Base-by-base conservation (phyloP, 768 basidiomycete species). In the Rhizopogon vesiculosus region DNA sequence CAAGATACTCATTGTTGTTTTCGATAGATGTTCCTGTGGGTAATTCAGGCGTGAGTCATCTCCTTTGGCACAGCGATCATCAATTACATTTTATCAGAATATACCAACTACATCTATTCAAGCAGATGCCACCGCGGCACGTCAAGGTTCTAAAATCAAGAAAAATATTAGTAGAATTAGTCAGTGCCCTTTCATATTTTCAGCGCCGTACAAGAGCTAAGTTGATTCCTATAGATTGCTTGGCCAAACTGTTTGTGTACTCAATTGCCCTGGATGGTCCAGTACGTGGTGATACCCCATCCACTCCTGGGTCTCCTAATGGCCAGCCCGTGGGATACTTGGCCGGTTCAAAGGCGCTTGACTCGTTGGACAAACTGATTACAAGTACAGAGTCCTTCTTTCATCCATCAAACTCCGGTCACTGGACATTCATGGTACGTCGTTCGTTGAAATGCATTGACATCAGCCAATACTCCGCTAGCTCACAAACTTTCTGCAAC, bases 311-410 rank as follows among this genome's bases (percentile, higher is more conserved):
- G 43, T 74, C 74, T 57, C 80, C 72, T 54, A 78, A 71, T 51
- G 74, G 68, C 22, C 69, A 67, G 54, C 76, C 77, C 58, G 70
- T 57, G 29, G 85, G 82, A 19, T 91, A 79, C 66, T 71, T 91
- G 29, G 93, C 84, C 0, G 96, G 96, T 15, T 93, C 89, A 2
- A 89, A 82, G 65, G 91, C 94, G 18, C 77, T 98, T 56, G 92
- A 96, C 62, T 86, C 91, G 13, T 75, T 98, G 28, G 90, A 91
- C 61, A 86, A 86, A 61, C 73, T 98, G 42, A 83, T 98, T 58
- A 95, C 91, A 13, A 94, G 91, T 62, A 91, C 89, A 6, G 96
- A 98, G 66, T 85, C 88, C 0, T 96, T 89, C 76, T 98, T 98
- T 73, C 96, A 98, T 69, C 96, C 96, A 1, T 91, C 91, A 3